Evolutionary conservation across 441 rosid species (phyloP).

Genomic region (Eutrema salsugineum): DNA sequence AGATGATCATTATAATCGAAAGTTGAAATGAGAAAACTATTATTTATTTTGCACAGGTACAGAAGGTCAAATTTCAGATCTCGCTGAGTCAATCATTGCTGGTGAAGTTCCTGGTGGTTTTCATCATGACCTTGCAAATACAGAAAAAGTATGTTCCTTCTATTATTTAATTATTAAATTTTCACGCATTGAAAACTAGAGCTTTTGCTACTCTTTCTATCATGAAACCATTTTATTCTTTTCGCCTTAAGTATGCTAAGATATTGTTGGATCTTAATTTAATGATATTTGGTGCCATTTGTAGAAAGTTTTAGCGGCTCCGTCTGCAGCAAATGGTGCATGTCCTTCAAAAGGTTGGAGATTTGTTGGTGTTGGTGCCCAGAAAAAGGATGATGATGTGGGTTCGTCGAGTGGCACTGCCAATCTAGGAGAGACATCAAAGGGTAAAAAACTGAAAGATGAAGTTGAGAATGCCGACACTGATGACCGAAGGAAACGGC

Average conservation of each 20-base stretch:
- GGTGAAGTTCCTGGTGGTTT: conserved; percentile 40
- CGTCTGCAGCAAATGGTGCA: background rate
- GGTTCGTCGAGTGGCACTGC: conserved; percentile 22
- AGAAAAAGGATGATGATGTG: conserved; percentile 20
- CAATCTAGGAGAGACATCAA: conserved; percentile 36
- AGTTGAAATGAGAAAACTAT: background rate
- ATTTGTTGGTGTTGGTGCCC: conserved; percentile 20
- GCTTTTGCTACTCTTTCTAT: background rate
- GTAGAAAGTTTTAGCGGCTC: conserved; percentile 21
- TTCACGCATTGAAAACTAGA: background rate
- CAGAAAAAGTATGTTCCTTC: conserved; percentile 43
- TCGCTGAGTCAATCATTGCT: conserved; percentile 70
- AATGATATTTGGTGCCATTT: background rate
- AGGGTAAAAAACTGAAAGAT: conserved; percentile 68
- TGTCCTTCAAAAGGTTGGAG: conserved; percentile 31
- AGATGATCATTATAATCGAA: background rate
- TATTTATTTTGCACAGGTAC: conserved; percentile 46
- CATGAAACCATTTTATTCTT: background rate
- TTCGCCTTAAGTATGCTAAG: background rate
- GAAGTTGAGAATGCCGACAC: conserved; percentile 38
- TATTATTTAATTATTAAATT: background rate
- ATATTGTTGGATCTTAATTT: no score
- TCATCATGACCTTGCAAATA: conserved; percentile 12
- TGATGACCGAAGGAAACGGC: conserved; percentile 49
- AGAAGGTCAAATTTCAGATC: conserved; percentile 55